These are phyloP conservation scores for Candolleomyces eurysporus DNA, from an alignment of 768 basidiomycete genomes.

Conservation along the genomic window DNA sequence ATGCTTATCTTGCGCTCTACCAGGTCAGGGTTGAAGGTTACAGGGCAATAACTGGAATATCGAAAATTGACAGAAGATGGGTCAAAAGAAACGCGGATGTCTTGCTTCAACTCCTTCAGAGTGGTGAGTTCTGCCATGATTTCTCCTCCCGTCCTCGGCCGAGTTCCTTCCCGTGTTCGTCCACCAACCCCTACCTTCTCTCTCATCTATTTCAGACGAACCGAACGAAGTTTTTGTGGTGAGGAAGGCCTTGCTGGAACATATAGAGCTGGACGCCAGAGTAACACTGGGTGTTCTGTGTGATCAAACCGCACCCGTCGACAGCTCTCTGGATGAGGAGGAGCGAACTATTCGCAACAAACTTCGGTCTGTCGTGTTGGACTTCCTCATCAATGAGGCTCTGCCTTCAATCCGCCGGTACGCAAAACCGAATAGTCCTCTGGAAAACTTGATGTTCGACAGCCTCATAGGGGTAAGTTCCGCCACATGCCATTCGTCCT, in stretches of 20 bases:
- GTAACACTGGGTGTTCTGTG: conserved; percentile 65
- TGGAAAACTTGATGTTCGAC: conserved; percentile 46
- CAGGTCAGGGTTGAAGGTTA: conserved; percentile 75
- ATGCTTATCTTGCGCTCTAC: conserved; percentile 8
- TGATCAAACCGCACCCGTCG: conserved; percentile 58
- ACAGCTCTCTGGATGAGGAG: conserved; percentile 54
- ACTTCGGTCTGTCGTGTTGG: conserved; percentile 56
- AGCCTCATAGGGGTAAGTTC: conserved; percentile 46
- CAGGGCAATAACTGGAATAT: conserved; percentile 49
- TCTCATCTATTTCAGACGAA: conserved; percentile 46
- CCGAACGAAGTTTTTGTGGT: conserved; percentile 62
- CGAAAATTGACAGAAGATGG: conserved; percentile 50
- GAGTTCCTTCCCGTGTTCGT: not conserved
- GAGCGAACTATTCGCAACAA: conserved; percentile 56
- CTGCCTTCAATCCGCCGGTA: conserved; percentile 44
- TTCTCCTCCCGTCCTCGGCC: not conserved
- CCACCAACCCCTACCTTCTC: not conserved
- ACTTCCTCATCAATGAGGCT: conserved; percentile 56
- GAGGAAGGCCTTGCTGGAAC: conserved; percentile 55
- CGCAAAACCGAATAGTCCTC: conserved; percentile 40
- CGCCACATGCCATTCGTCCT: not conserved
- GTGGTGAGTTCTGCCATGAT: conserved; percentile 48
- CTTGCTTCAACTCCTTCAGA: conserved; percentile 70
- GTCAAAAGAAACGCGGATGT: conserved; percentile 74
- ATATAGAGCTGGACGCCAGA: conserved; percentile 61